Evolutionary conservation across 805 yeast genomes (phyloP), one percentile per base, ranked within the genome.

Genomic region (Ogataea methylovora): DNA sequence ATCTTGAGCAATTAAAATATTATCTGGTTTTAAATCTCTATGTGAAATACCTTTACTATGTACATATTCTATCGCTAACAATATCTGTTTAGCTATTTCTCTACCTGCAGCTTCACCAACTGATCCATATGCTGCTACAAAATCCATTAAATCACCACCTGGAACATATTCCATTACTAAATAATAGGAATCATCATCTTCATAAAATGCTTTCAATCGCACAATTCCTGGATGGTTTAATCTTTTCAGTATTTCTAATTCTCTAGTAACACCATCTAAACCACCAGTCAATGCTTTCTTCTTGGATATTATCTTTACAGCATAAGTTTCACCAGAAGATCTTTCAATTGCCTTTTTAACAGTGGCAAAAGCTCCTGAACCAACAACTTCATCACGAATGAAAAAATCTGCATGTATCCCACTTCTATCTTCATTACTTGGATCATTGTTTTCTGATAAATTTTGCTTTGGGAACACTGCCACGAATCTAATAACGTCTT

Each of bases 121-220:
- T 3, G 90, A 76, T 12, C 97, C 97, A 57, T 84, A 82, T 3
- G 87, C 84, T 1, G 94, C 90, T 2, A 90, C 94, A 59, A 85
- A 88, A 61, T 92, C 98, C 98, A 92, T 92, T 34, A 92, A 64
- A 56, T 92, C 99, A 18, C 98, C 99, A 23, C 97, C 97, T 2
- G 94, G 80, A 19, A 92, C 94, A 48, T 79, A 84, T 52, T 92
- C 98, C 97, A 92, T 90, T 7, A 92, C 90, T 42, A 92, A 65
- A 54, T 85, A 90, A 55, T 84, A 84, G 48, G 72, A 75, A 38
- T 80, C 84, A 5, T 67, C 61, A 52, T 90, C 97, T 52, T 88
- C 95, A 52, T 78, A 87, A 48, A 83, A 84, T 4, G 87, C 92
- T 51, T 83, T 78, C 33, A 92, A 65, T 30, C 76, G 66, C 11